Conservation (phyloP, 2,329 filamentous ascomycete species). For the Hansfordia pulvinata region DNA sequence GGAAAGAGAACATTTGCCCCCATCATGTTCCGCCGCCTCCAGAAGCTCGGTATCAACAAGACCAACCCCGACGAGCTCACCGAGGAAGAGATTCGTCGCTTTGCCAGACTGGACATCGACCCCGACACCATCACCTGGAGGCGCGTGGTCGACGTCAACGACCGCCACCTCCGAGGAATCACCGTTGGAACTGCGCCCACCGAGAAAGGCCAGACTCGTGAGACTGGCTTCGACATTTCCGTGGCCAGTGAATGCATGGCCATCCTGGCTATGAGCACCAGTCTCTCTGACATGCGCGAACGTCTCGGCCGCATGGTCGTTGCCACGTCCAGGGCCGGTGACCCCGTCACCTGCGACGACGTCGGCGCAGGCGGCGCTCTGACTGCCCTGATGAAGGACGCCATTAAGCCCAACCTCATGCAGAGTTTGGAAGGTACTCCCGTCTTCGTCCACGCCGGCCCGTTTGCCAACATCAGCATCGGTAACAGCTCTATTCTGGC, state of each 20-base stretch:
- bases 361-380: slow-evolving; percentile 85
- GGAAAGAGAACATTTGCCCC: slow-evolving; percentile 77
- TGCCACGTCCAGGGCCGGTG: slow-evolving; percentile 70
- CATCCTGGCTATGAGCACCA: slow-evolving; percentile 84
- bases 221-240: slow-evolving; percentile 95
- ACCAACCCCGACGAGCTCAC: slow-evolving; percentile 85
- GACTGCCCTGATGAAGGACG: slow-evolving; percentile 91
- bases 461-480: slow-evolving; percentile 97
- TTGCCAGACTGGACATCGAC: slow-evolving; percentile 93
- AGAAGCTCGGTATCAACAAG: slow-evolving; percentile 94
- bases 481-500: slow-evolving; percentile 92
- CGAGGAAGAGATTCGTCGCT: slow-evolving; percentile 73
- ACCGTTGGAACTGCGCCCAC: slow-evolving; percentile 81
- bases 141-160: slow-evolving; percentile 92
- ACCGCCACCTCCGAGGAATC: slow-evolving; percentile 80
- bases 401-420: slow-evolving; percentile 98
- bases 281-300: slow-evolving; percentile 79
- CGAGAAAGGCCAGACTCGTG: slow-evolving; percentile 75
- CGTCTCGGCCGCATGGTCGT: slow-evolving; percentile 93
- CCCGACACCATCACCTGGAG: slow-evolving; percentile 96
- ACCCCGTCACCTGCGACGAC: slow-evolving; percentile 92
- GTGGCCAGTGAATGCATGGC: slow-evolving; percentile 98
- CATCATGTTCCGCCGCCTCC: slow-evolving; percentile 82
- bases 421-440: slow-evolving; percentile 94
- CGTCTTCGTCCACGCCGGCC: slow-evolving; percentile 93